Evolutionary conservation across 2,329 filamentous ascomycete species (phyloP).

Genomic region (Pleoardoris graminearum): DNA sequence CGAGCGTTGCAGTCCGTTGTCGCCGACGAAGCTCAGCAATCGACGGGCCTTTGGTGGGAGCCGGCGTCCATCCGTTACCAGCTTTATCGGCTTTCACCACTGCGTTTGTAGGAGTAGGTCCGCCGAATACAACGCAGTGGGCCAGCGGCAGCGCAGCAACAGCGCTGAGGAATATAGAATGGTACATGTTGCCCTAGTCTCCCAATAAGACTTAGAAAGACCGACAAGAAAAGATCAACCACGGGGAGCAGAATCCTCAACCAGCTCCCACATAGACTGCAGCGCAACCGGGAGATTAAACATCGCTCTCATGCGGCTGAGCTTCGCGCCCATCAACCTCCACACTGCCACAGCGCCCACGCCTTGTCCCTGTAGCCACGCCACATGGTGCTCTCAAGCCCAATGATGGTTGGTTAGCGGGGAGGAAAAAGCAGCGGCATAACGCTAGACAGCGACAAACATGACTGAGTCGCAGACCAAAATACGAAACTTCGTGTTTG

Average conservation of each 20-base stretch:
- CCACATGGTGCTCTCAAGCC: too few relatives aligned
- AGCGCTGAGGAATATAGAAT: slow-evolving; percentile 7
- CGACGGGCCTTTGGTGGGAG: slow-evolving; percentile 30
- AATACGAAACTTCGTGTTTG: too few relatives aligned
- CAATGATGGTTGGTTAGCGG: too few relatives aligned
- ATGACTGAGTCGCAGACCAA: too few relatives aligned
- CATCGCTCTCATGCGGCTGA: neutral
- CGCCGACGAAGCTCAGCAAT: slow-evolving; percentile 17
- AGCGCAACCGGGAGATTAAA: neutral
- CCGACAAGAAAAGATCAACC: neutral
- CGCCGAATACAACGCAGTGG: slow-evolving; percentile 26
- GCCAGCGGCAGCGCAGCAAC: slow-evolving; percentile 20
- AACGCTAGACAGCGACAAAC: too few relatives aligned
- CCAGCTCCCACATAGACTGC: neutral
- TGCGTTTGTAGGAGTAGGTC: slow-evolving; percentile 21
- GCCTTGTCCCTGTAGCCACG: too few relatives aligned
- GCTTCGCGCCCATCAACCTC: too few relatives aligned
- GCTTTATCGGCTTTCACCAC: slow-evolving; percentile 11
- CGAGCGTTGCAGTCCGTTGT: neutral
- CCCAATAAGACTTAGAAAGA: neutral
- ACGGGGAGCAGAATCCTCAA: neutral
- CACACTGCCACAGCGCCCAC: too few relatives aligned
- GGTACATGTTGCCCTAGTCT: neutral
- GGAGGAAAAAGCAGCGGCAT: too few relatives aligned
- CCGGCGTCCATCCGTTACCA: slow-evolving; percentile 19